Percentiles rank a stretch among this genome's conserved stretches.
phyloP scores from a whole-genome alignment of 163 green algal species.

The Volvox carteri region DNA sequence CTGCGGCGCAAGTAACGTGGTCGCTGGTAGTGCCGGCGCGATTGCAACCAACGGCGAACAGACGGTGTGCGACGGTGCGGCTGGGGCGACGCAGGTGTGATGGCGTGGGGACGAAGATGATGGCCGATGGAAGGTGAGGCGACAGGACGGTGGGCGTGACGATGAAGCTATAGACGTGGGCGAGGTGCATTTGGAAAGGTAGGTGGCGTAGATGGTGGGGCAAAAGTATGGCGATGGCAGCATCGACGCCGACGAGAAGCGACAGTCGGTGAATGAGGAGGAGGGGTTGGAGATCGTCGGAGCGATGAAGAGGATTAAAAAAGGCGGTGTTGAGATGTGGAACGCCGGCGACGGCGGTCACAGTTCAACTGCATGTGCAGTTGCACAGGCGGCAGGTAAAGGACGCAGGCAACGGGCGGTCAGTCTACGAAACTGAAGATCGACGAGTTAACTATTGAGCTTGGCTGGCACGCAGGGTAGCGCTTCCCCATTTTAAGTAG shows the following conservation, averaged over 20 bases:
- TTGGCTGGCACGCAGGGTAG: neutral
- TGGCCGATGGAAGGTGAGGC: constrained; percentile 12
- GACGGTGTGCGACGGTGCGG: constrained; percentile 14
- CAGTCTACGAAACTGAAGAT: neutral
- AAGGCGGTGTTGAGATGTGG: constrained; percentile 16
- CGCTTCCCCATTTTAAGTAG: neutral
- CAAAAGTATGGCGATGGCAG: neutral
- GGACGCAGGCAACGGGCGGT: constrained; percentile 5
- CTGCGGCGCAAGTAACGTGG: constrained; percentile 5
- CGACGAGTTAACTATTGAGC: neutral
- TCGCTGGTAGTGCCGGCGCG: neutral
- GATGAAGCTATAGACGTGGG: neutral
- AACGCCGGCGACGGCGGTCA: neutral
- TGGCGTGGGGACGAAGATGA: constrained; percentile 27
- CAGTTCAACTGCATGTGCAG: constrained; percentile 16
- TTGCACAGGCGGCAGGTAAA: constrained; percentile 18
- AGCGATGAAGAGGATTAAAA: neutral
- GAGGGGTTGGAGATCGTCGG: neutral
- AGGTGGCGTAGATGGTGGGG: neutral
- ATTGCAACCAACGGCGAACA: neutral
- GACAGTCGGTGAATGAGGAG: neutral
- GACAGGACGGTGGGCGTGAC: constrained; percentile 7
- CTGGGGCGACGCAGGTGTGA: neutral
- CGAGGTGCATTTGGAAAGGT: constrained; percentile 7
- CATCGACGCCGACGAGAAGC: neutral